phyloP scores from a whole-genome alignment of 495 filamentous ascomycete genomes.

The Thermochaetoides thermophila region DNA sequence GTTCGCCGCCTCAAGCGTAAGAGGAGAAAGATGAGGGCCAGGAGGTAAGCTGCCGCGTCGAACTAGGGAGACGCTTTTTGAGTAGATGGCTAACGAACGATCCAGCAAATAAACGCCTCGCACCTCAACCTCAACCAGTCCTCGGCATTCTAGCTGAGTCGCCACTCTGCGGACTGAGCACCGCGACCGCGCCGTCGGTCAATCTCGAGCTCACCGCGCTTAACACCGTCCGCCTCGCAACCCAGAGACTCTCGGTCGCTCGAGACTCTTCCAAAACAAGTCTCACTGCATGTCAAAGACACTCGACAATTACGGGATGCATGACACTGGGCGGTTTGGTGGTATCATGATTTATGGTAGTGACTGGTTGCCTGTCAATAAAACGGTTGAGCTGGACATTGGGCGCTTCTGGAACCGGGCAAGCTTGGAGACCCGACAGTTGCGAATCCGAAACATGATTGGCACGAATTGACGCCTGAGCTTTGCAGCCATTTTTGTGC shows the following conservation, averaged over 20 bases:
- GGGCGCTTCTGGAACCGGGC: conserved; percentile 13
- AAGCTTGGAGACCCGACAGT: conserved; percentile 11
- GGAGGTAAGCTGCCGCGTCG: conserved; percentile 49
- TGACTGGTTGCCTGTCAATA: conserved; percentile 17
- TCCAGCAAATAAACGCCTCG: conserved; percentile 56
- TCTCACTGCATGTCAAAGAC: conserved; percentile 4
- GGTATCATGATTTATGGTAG: conserved; percentile 12
- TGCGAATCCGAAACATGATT: conserved; percentile 12
- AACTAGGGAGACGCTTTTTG: conserved; percentile 4
- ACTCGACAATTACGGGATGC: conserved; percentile 7
- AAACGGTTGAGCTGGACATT: conserved; percentile 14
- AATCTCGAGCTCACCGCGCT: conserved; percentile 9
- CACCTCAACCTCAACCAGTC: conserved; percentile 23
- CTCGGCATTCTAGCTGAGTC: conserved; percentile 7
- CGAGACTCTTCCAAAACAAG: conserved; percentile 3
- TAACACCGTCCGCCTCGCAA: conserved; percentile 9
- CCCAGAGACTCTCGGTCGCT: conserved; percentile 8
- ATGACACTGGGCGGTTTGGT: conserved; percentile 9
- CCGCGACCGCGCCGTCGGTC: conserved; percentile 2
- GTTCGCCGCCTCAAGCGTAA: conserved; percentile 95
- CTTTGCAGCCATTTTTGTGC: too few species aligned
- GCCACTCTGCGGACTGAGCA: conserved; percentile 7
- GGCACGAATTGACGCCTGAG: conserved; percentile 13
- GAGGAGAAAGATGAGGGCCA: conserved; percentile 95
- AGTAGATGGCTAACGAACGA: conserved; percentile 17